A percentile compares a stretch with the other conserved stretches of the same genome.
phyloP scores from a whole-genome alignment of 78 protist species.

The Salpingoeca rosetta region DNA sequence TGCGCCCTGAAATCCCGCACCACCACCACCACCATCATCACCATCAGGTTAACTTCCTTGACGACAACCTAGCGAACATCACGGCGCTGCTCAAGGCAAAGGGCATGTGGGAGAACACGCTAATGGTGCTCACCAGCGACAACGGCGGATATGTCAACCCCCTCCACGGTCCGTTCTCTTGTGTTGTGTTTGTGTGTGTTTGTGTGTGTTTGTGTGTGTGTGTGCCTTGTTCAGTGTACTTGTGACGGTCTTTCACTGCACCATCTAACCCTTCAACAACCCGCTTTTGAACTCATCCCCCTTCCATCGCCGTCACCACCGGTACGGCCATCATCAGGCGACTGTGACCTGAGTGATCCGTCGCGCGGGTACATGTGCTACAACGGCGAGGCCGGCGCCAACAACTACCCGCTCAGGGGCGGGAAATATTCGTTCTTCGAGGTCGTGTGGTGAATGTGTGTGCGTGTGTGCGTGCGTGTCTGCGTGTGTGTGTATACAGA shows the following conservation, averaged over 20 bases:
- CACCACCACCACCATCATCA: too few relatives aligned
- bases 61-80: constrained; percentile 10
- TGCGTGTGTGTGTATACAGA: neutral
- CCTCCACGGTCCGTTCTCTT: too few relatives aligned
- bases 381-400: constrained; percentile 14
- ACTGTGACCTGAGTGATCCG: too few relatives aligned
- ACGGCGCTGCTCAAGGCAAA: neutral
- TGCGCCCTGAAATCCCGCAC: too few relatives aligned
- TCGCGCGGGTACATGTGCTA: too few relatives aligned
- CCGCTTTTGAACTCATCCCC: neutral
- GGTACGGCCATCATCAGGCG: too few relatives aligned
- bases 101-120: constrained; percentile 36
- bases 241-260: too few relatives aligned
- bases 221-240: too few relatives aligned
- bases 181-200: too few relatives aligned
- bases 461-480: neutral
- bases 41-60: constrained; percentile 11
- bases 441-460: neutral
- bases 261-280: too few relatives aligned
- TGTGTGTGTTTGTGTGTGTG: too few relatives aligned
- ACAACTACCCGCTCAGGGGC: constrained; percentile 34
- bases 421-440: constrained; percentile 20
- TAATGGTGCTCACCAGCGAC: constrained; percentile 27
- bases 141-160: constrained; percentile 23
- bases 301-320: neutral